A percentile compares a stretch with the other conserved stretches of the same genome.
Conservation (phyloP, 2,329 filamentous ascomycete species). For the Aspergillus uvarum region DNA sequence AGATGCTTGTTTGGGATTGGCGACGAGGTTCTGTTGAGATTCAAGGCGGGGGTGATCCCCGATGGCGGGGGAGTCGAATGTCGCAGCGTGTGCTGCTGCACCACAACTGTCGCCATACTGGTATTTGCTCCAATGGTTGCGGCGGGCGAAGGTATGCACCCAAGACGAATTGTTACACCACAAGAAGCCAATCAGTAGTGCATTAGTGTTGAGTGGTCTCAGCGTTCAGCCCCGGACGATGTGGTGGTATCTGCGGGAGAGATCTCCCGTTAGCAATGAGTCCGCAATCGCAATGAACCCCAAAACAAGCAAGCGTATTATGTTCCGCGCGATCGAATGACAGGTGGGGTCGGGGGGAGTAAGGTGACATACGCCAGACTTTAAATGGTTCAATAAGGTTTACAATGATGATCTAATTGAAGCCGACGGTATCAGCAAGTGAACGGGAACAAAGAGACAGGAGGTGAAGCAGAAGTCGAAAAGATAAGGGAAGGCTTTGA, state of each 20-base stretch:
- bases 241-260: background rate
- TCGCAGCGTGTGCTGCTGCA: constrained; percentile 47
- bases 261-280: background rate
- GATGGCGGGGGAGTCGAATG: constrained; percentile 52
- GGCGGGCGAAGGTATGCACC: background rate
- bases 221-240: background rate
- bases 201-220: constrained; percentile 12
- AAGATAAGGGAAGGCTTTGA: background rate
- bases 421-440: background rate
- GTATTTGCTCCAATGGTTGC: background rate
- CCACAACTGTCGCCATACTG: constrained; percentile 49
- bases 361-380: constrained; percentile 4
- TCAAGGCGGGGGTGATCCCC: constrained; percentile 50
- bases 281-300: background rate
- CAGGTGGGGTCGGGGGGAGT: background rate
- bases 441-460: constrained; percentile 1
- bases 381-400: background rate
- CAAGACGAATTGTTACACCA: constrained; percentile 5
- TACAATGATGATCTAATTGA: constrained; percentile 1
- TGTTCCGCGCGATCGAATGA: constrained; percentile 1
- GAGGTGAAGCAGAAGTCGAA: background rate
- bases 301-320: constrained; percentile 7
- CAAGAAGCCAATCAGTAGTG: constrained; percentile 13
- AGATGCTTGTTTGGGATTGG: constrained; percentile 86
- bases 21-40: constrained; percentile 59